A percentile compares a stretch with the other conserved stretches of the same genome.
Evolutionary conservation across 2,329 filamentous ascomycete species (phyloP).

Genomic region (Aspergillus puulaauensis): DNA sequence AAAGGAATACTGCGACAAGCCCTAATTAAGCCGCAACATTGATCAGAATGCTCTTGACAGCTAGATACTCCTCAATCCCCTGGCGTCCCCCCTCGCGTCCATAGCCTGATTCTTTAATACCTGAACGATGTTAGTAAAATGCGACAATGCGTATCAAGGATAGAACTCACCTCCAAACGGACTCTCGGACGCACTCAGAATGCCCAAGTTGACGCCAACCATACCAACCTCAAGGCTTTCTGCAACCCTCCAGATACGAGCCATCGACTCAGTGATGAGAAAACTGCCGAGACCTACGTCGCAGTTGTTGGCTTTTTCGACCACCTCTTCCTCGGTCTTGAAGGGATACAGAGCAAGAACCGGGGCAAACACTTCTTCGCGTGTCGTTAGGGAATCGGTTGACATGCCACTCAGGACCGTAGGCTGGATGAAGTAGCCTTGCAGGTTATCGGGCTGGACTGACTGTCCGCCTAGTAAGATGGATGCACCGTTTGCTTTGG

Average conservation of each 20-base stretch:
- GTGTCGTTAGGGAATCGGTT: slow-evolving; percentile 54
- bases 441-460: slow-evolving; percentile 50
- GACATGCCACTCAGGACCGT: slow-evolving; percentile 62
- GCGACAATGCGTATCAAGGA: too few species aligned
- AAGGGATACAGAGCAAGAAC: slow-evolving; percentile 63
- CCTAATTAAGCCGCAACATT: neutral
- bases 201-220: slow-evolving; percentile 27
- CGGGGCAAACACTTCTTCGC: slow-evolving; percentile 66
- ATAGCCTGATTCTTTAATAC: slow-evolving; percentile 40
- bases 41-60: slow-evolving; percentile 8
- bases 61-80: slow-evolving; percentile 41
- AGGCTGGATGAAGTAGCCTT: slow-evolving; percentile 45
- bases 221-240: slow-evolving; percentile 19
- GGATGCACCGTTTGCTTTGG: slow-evolving; percentile 36
- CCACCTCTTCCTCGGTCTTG: slow-evolving; percentile 62
- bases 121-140: too few species aligned
- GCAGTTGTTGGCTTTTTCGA: slow-evolving; percentile 6
- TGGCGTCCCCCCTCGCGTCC: slow-evolving; percentile 52
- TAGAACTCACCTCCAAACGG: slow-evolving; percentile 17
- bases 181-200: slow-evolving; percentile 24
- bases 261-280: slow-evolving; percentile 8
- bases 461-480: slow-evolving; percentile 53
- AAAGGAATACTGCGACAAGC: neutral
- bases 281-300: slow-evolving; percentile 10
- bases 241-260: slow-evolving; percentile 11